Base-by-base conservation (phyloP, 148 eudicot species). In the Dysphania ambrosioides region DNA sequence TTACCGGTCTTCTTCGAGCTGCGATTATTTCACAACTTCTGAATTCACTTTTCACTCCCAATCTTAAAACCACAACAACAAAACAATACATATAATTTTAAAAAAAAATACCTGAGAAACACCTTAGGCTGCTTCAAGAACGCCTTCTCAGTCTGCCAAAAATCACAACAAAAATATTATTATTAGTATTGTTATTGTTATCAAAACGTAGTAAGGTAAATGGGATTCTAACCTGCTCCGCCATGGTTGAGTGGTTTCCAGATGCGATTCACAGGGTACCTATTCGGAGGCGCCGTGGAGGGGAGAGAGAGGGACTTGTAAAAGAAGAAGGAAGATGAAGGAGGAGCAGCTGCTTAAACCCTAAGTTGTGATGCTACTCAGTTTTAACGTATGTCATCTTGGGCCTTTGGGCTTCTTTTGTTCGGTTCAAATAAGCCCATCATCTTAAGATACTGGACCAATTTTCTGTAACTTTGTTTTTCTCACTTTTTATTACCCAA, bases 1-100 rank as follows among this genome's bases (percentile, higher is more conserved):
- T 87, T 85, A 4, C 88, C 91, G 13, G 81, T 30, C n/a, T 76
- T 84, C 84, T 84, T 86, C 78, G 88, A 84, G 69, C 88, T 88
- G 47, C 31, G 65, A 26, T 30, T 41, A 4, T 26, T 13, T 32
- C 0, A 8, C 3, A 21, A 21, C 9, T 66, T n/a, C 4, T 38
- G 8, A 4, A 36, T 38, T 53, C 58, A 53, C 31, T 23, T 72
- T n/a, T 9, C 42, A 5, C 4, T 36, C 19, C 6, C 10, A 53
- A 53, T 11, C n/a, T 5, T 2, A 19, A 8, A 4, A 1, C n/a
- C n/a, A n/a, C n/a, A n/a, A n/a, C n/a, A n/a, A n/a, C n/a, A n/a
- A n/a, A n/a, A n/a, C n/a, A n/a, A n/a, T n/a, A n/a, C n/a, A n/a
- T n/a, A n/a, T n/a, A n/a, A n/a, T n/a, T n/a, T n/a, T n/a, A n/a